Evolutionary conservation across 2,329 filamentous ascomycete species (phyloP), one percentile per base, ranked within the genome.

Genomic region (Leptographium flavum): DNA sequence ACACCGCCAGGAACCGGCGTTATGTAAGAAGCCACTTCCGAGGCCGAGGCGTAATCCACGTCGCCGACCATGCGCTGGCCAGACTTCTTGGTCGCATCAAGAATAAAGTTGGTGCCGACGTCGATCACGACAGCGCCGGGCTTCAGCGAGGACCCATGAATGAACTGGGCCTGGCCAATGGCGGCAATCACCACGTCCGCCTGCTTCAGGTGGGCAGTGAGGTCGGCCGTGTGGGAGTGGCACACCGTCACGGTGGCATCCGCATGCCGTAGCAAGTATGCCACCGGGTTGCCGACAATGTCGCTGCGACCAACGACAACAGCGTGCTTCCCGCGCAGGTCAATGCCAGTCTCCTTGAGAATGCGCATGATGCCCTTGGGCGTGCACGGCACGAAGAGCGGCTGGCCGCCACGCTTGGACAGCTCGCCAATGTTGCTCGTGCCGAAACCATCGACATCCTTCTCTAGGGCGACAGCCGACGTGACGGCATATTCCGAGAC

Each of bases 361-460:
- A 98, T 73, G 36, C 85, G 83, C 88, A 98, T 96, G 58, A 95
- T 85, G 58, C 92, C 92, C 68, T 95, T 90, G 43, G 92, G 92
- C 2, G 92, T 98, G 73, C 92, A 98, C 39, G 92, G 92, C 37
- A 84, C 77, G 66, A 98, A 98, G 50, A 86, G 72, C 39, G 92
- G 92, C 53, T 76, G 77, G 38, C 92, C 92, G 42, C 92, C 90
- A 56, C 87, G 81, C 74, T 98, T 98, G 56, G 92, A 88, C 55
- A 98, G 75, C 68, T 96, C 90, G 53, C 92, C 92, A 60, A 98
- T 95, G 68, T 95, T 98, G 58, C 74, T 75, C 46, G 87, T 82
- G 46, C 92, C 90, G 59, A 98, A 98, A 43, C 92, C 92, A 65
- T 98, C 92, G 43, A 98, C 92, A 69, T 98, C 92, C 68, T 98